Conservation (phyloP, 2,329 filamentous ascomycete genomes). For the Phialocephala subalpina region DNA sequence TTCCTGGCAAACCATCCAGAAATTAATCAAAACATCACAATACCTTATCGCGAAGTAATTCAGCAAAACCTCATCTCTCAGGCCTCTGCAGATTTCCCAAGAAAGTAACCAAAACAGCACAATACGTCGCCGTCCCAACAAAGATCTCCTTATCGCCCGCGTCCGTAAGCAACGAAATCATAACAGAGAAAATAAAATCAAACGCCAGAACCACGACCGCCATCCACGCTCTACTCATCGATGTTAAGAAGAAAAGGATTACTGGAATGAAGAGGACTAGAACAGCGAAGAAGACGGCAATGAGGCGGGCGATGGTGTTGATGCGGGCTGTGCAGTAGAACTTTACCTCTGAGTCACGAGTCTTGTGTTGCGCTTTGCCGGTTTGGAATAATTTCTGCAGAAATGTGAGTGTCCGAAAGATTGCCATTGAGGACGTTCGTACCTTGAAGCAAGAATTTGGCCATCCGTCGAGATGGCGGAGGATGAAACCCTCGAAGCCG, state of each 20-base stretch:
- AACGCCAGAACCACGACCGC: conserved; percentile 19
- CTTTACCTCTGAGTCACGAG: conserved; percentile 10
- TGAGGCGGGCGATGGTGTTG: conserved; percentile 11
- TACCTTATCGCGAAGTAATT: neutral
- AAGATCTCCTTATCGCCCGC: conserved; percentile 24
- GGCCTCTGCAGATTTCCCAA: conserved; percentile 20
- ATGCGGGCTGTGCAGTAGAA: conserved; percentile 21
- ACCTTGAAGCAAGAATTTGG: conserved; percentile 25
- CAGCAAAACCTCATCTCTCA: neutral
- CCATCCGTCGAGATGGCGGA: conserved; percentile 6
- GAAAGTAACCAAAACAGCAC: conserved; percentile 30
- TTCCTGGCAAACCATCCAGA: neutral
- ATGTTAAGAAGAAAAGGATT: conserved; percentile 21
- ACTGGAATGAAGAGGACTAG: conserved; percentile 22
- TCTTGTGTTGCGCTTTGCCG: neutral
- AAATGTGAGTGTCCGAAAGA: neutral
- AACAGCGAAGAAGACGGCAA: conserved; percentile 22
- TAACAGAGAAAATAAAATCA: conserved; percentile 22
- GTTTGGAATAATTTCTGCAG: conserved; percentile 10
- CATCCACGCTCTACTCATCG: conserved; percentile 26
- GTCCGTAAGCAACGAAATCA: conserved; percentile 23
- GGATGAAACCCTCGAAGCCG: conserved; percentile 22
- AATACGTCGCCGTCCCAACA: conserved; percentile 29
- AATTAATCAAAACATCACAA: neutral
- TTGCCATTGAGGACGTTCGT: neutral